These are phyloP conservation scores for Nakaseomyces glabratus DNA, from an alignment of 1,139 yeast genomes.

Conservation along the genomic window DNA sequence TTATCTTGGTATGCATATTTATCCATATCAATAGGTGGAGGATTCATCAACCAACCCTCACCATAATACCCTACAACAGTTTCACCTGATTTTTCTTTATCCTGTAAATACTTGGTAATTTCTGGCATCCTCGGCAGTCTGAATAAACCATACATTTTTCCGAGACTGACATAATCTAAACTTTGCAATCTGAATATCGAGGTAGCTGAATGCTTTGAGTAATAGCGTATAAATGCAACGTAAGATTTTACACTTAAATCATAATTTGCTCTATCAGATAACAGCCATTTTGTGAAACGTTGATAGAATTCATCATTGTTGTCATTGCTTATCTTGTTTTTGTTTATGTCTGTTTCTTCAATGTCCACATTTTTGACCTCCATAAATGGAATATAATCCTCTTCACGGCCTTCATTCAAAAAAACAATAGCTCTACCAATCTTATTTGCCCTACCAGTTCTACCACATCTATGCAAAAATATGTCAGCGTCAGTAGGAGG, in stretches of 20 bases:
- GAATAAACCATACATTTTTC: constrained; percentile 68
- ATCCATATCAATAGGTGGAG: constrained; percentile 53
- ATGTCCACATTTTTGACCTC: constrained; percentile 59
- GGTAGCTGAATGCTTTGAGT: constrained; percentile 82
- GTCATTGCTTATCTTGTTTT: constrained; percentile 18
- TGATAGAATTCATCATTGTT: constrained; percentile 31
- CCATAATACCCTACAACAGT: constrained; percentile 20
- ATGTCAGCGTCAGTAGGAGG: constrained; percentile 89
- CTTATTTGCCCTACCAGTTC: constrained; percentile 87
- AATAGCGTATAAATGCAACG: constrained; percentile 76
- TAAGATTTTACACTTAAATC: constrained; percentile 73
- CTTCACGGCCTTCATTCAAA: constrained; percentile 66
- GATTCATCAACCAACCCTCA: constrained; percentile 62
- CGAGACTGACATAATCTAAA: constrained; percentile 65
- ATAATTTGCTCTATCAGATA: constrained; percentile 67
- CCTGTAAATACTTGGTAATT: constrained; percentile 41
- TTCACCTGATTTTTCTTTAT: constrained; percentile 29
- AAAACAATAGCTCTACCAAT: constrained; percentile 72
- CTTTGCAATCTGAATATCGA: constrained; percentile 74
- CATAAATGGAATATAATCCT: constrained; percentile 74
- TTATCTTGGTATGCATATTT: constrained; percentile 54
- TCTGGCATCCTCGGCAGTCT: constrained; percentile 96
- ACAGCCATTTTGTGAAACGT: constrained; percentile 45
- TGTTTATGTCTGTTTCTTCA: constrained; percentile 31
- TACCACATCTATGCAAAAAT: constrained; percentile 81